Evolutionary conservation across 768 basidiomycete species (phyloP), one percentile per base, ranked within the genome.

Genomic region (Lentinula sp.): DNA sequence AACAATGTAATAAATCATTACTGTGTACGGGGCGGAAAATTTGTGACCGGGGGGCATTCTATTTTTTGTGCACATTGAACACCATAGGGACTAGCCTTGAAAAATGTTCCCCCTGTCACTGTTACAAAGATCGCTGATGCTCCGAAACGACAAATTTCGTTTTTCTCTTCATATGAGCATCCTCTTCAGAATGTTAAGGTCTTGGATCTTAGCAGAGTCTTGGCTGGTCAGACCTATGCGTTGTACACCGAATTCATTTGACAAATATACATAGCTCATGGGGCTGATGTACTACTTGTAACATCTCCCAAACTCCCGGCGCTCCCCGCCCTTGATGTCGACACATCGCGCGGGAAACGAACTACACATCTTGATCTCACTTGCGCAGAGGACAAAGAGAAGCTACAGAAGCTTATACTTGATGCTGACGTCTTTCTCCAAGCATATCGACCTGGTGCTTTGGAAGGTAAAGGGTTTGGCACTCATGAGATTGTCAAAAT

Each of bases 271-370:
- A 6, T 60, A 83, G 85, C 78, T 3, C 79, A 84, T 61, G 85
- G 84, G 4, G 85, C 85, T 1, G 82, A 85, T 58, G 81, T 82
- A 32, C 76, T 86, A 0, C 70, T 78, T 32, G 67, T 87, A 37
- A 84, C 84, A 10, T 85, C 85, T 0, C 83, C 82, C 0, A 73
- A 72, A 10, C 74, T 87, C 10, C 85, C 85, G 0, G 69, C 76
- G 0, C 69, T 84, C 2, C 85, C 85, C 0, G 59, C 69, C 0
- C 67, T 86, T 0, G 86, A 87, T 65, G 64, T 75, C 10, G 85
- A 86, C 52, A 87, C 85, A 0, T 84, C 86, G 3, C 75, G 85
- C 6, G 84, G 85, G 1, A 88, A 87, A 68, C 79, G 84, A 43
- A 85, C 85, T 0, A 78, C 84, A 0, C 85, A 86, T 66, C 78